Conservation (phyloP, 176 grass and related monocot species). For the Carex parvula region DNA sequence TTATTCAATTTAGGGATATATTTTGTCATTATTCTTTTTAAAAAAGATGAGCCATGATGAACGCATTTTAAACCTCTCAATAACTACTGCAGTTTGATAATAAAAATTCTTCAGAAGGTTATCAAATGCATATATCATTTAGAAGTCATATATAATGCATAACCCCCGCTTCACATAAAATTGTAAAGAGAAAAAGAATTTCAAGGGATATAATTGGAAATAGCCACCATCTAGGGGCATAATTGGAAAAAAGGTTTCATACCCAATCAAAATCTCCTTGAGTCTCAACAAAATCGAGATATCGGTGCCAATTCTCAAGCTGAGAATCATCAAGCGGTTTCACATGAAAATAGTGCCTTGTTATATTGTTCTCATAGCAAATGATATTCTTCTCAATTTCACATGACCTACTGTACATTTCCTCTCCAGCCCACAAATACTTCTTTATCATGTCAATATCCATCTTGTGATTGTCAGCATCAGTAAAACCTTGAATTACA, state of each 20-base stretch:
- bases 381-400: conserved; percentile 68
- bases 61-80: not conserved
- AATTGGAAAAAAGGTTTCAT: conserved; percentile 21
- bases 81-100: not conserved
- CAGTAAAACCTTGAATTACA: conserved; percentile 41
- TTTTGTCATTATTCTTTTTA: not conserved
- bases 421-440: conserved; percentile 59
- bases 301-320: conserved; percentile 83
- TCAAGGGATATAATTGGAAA: not conserved
- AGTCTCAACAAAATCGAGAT: conserved; percentile 88
- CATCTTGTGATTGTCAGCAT: conserved; percentile 34
- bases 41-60: not conserved
- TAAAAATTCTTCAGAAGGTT: not conserved
- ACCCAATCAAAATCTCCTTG: conserved; percentile 98
- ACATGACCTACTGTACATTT: conserved; percentile 57
- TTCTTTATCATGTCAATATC: conserved; percentile 46
- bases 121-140: not conserved
- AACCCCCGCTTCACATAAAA: not conserved
- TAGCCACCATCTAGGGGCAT: not conserved
- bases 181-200: not conserved
- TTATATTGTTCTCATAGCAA: conserved; percentile 66
- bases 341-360: conserved; percentile 73
- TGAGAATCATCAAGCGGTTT: conserved; percentile 73
- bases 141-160: not conserved
- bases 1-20: not conserved